Base-by-base conservation (phyloP, 139 green algal genomes). In the Chlamydomonas sp. region DNA sequence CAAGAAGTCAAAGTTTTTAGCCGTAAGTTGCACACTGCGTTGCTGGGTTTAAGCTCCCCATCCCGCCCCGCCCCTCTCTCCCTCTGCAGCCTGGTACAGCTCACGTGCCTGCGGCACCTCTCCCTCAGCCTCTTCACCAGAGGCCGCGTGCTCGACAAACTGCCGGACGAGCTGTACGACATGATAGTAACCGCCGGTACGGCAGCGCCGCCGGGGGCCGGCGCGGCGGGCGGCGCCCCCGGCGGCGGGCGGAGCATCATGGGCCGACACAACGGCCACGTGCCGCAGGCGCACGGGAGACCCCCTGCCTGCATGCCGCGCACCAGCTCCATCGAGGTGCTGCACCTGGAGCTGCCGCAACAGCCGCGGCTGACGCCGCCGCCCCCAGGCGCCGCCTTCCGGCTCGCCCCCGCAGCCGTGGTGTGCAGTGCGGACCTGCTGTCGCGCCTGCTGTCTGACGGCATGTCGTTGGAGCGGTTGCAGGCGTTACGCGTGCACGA, bases 391-490 rank as follows among this genome's bases (percentile, higher is more conserved):
- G 12, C 4, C 9, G 68, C 68, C 68, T 18, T 4, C 9, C 10
- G n/a, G 60, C 61, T 86, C 68, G 68, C 20, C 68, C 80, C 80
- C 3, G 10, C 66, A 7, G 60, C 20, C 17, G 58, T 86, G 80
- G 57, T 57, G n/a, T 68, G 68, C 68, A 61, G 31, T 0, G 18
- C 68, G 0, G 80, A 86, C 68, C 7, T 78, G 60, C 58, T 86
- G 16, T 58, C 20, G 80, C 18, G 3, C 5, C 80, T 86, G 9
- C 58, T 86, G 80, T 9, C 57, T 68, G 59, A 31, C 18, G 80
- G 68, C 80, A 78, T 86, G 80, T 86, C 80, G 20, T 18, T 78
- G 9, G 68, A 17, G 1, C 68, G 69, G 58, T 59, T 86, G 59
- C 9, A 86, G 68, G 80, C 20, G 58, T 59, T 86, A 10, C 68